These are phyloP conservation scores for Trichosporon sp. DNA, from an alignment of 1,284 basidiomycete genomes.

Conservation along the genomic window DNA sequence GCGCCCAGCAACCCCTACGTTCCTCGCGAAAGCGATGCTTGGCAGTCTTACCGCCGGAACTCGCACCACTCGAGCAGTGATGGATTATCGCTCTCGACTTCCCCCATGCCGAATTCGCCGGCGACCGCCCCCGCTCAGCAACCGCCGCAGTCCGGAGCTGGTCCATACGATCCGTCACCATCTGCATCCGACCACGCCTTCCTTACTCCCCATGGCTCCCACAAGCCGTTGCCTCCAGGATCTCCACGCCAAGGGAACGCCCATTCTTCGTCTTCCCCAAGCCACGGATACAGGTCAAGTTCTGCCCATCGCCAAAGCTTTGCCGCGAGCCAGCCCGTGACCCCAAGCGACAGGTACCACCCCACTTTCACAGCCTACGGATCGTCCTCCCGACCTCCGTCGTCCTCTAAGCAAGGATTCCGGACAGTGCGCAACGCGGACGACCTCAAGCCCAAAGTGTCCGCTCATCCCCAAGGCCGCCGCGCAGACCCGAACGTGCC, in stretches of 20 bases:
- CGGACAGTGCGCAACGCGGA: slow-evolving; percentile 43
- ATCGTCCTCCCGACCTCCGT: slow-evolving; percentile 21
- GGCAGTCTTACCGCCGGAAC: slow-evolving; percentile 28
- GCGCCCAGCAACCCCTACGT: slow-evolving; percentile 43
- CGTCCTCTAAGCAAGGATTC: slow-evolving; percentile 41
- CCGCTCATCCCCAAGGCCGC: slow-evolving; percentile 43
- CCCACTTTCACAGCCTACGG: slow-evolving; percentile 3
- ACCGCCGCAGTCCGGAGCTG: slow-evolving; percentile 19
- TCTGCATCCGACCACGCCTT: slow-evolving; percentile 21
- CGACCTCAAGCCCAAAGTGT: slow-evolving; percentile 48
- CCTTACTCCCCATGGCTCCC: slow-evolving; percentile 28
- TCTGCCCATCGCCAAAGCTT: slow-evolving; percentile 14
- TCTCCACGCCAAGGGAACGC: slow-evolving; percentile 18
- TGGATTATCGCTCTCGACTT: slow-evolving; percentile 40
- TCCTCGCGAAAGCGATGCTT: slow-evolving; percentile 34
- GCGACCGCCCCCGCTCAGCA: slow-evolving; percentile 22
- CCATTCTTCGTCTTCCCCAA: slow-evolving; percentile 1
- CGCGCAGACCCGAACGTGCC: slow-evolving; percentile 52
- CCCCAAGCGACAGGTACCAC: slow-evolving; percentile 14
- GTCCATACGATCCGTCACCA: slow-evolving; percentile 41
- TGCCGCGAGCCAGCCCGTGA: slow-evolving; percentile 12
- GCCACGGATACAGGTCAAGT: slow-evolving; percentile 10
- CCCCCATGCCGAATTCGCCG: slow-evolving; percentile 45
- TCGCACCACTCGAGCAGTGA: slow-evolving; percentile 34
- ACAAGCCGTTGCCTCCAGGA: slow-evolving; percentile 15